Evolutionary conservation across 148 eudicot species (phyloP), one percentile per base, ranked within the genome.

Genomic region (Camellia granthamiana): DNA sequence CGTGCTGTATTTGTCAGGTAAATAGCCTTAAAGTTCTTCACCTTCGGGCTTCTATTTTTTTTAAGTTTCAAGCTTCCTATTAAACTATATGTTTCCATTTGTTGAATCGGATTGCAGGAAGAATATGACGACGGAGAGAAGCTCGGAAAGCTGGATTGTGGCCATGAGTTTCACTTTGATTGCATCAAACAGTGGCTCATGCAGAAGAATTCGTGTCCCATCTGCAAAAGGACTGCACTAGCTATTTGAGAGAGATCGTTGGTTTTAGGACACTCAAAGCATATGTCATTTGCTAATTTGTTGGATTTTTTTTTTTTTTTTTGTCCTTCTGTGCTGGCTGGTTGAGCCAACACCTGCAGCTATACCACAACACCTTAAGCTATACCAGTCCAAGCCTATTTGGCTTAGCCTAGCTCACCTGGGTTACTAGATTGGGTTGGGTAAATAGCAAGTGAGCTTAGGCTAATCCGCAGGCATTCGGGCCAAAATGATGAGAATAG

Each of bases 181-280:
- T 73, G 76, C 62, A 54, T 73, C 76, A 52, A 55, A n/a, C 44
- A 14, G 43, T 73, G 76, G 76, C 44, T 73, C 44, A 1, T 23
- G 10, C 87, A 83, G 84, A 93, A 91, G 88, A 93, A 93, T 75
- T 7, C 81, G 30, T 93, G 97, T 83, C 97, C 97, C 65, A 82
- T 91, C 58, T 93, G 97, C 82, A 91, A 90, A 82, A 83, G 81
- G 55, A 89, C 91, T 18, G 94, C 80, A 70, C 51, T 62, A 11
- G 30, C 66, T 62, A 62, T 62, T 62, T 62, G 66, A 62, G 52
- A 49, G 66, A 62, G 38, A 2, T 64, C 43, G 30, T 30, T 12
- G 30, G 5, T 21, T 64, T 23, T 9, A 21, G 3, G 23, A 11
- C 15, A 23, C 3, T 62, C 66, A n/a, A 62, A 62, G 2, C 30